These are phyloP conservation scores for Hypoxylon sp. DNA, from an alignment of 2,329 filamentous ascomycete species.

Conservation along the genomic window DNA sequence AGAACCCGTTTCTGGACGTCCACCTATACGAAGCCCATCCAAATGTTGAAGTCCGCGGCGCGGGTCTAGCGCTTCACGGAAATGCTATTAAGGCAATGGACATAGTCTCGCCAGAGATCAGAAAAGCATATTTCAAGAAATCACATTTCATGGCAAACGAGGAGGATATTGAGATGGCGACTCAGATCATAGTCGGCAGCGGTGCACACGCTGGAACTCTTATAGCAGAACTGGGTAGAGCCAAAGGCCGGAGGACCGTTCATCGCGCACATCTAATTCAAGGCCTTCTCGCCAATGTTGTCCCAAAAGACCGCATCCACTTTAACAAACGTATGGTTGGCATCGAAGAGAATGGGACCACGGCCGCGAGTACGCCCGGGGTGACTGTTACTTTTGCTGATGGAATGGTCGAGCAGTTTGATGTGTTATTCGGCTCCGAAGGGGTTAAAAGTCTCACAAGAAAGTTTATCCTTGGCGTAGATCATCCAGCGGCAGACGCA, in stretches of 20 bases:
- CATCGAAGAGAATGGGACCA: not conserved
- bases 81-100: conserved; percentile 40
- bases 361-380: not conserved
- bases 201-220: conserved; percentile 25
- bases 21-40: conserved; percentile 32
- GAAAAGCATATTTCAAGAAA: conserved; percentile 36
- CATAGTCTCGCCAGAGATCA: conserved; percentile 28
- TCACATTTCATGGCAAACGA: conserved; percentile 39
- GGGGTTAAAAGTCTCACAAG: not conserved
- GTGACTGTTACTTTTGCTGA: not conserved
- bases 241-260: conserved; percentile 32
- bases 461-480: not conserved
- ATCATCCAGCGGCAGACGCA: not conserved
- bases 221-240: conserved; percentile 36
- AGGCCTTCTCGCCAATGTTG: conserved; percentile 29
- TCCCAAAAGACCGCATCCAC: conserved; percentile 13
- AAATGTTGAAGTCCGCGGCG: conserved; percentile 26
- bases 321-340: not conserved
- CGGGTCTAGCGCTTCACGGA: conserved; percentile 35
- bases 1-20: conserved; percentile 29
- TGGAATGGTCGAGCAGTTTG: not conserved
- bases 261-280: conserved; percentile 38
- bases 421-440: not conserved
- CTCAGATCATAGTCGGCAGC: conserved; percentile 33
- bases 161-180: conserved; percentile 38